Conservation (phyloP, 164 flowering plant species). For the Sedum album region DNA sequence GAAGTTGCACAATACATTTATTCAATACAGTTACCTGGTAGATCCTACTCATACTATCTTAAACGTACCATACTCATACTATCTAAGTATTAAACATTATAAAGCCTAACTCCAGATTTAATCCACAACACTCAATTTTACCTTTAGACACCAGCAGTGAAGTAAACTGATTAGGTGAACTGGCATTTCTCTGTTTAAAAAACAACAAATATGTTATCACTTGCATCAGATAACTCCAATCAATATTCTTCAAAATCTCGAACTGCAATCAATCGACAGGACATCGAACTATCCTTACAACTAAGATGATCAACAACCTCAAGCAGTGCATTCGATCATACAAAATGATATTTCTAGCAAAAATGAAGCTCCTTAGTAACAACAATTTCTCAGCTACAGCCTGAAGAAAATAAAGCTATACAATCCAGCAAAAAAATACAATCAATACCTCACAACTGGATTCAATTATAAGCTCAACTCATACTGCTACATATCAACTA, state of each 20-base stretch:
- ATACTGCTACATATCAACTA: no score
- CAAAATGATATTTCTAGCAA: background rate
- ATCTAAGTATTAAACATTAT: background rate
- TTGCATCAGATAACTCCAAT: background rate
- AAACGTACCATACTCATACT: no score
- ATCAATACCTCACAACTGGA: background rate
- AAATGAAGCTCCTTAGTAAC: background rate
- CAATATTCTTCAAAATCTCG: background rate
- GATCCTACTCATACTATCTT: background rate
- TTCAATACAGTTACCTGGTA: background rate
- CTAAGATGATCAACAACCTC: background rate
- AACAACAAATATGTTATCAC: background rate
- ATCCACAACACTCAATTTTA: slow-evolving; percentile 7
- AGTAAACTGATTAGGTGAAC: slow-evolving; percentile 32
- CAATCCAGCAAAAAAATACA: background rate
- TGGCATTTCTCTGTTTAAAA: slow-evolving; percentile 27
- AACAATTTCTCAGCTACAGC: background rate
- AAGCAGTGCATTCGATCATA: background rate
- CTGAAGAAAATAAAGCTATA: no score
- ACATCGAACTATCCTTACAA: background rate
- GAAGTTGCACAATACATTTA: background rate
- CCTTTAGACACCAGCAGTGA: slow-evolving; percentile 41
- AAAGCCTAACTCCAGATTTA: background rate
- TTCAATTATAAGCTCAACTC: no score
- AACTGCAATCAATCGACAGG: background rate